Base-by-base conservation (phyloP, 495 filamentous ascomycete genomes). In the Massariosphaeria phaeospora region DNA sequence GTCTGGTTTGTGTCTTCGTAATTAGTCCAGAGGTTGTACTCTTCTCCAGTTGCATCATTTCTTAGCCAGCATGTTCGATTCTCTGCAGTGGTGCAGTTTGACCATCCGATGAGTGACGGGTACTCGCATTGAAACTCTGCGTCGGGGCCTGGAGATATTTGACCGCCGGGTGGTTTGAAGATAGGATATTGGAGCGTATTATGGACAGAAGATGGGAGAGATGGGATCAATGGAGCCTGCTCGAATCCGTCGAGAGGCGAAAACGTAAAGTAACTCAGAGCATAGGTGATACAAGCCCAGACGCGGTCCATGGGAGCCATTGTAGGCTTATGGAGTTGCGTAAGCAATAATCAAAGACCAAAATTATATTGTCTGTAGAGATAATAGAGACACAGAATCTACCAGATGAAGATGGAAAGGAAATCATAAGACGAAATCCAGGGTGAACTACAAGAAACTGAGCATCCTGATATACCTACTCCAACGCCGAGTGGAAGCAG, bases 11-110 rank as follows among this genome's bases (percentile, higher is more conserved):
- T 20, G 15, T 52, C 35, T 20, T 57, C 39, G 23, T 65, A 43
- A 12, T 70, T 58, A 36, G 65, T 66, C 30, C 55, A 46, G 48
- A 66, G 59, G 36, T 61, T 60, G 33, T 52, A 65, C 15, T 43
- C 15, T n/a, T 13, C 23, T 9, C 10, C 18, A 13, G 38, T 45
- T 12, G 34, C 5, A 9, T 35, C 24, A 17, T 44, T 34, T n/a
- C 24, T 43, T 4, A 58, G 40, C 55, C 55, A 58, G 40, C 55
- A 58, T 10, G 12, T 5, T 24, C 47, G 46, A 23, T 58, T 25
- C 1, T 38, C 30, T 0, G 25, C 2, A 11, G 15, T 45, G 1
- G 46, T 44, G 55, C 55, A 58, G 18, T 9, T 18, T 23, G 10
- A 1, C 15, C 31, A 51, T 6, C 17, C 47, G 1, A 1, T 11